phyloP scores from a whole-genome alignment of 805 yeast species.

The Candida ponderosae region DNA sequence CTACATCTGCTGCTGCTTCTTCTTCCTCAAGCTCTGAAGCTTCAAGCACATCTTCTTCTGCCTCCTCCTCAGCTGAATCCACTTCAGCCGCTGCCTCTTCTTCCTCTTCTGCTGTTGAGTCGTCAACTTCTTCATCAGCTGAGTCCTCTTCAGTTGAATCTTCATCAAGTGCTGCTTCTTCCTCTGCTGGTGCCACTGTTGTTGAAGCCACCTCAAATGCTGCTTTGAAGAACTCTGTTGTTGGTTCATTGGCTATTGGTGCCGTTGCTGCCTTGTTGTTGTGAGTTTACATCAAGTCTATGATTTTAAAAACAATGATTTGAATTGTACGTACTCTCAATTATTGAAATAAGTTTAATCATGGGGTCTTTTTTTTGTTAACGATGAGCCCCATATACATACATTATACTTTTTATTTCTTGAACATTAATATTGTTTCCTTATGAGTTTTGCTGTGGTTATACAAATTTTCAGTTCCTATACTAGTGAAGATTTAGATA shows the following conservation, averaged over 20 bases:
- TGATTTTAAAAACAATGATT: too few species aligned
- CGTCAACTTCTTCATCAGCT: not conserved
- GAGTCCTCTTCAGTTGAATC: not conserved
- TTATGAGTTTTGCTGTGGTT: too few species aligned
- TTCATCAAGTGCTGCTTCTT: not conserved
- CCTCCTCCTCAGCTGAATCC: not conserved
- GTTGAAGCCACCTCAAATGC: not conserved
- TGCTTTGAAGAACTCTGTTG: not conserved
- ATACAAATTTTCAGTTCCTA: too few species aligned
- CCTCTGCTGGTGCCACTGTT: not conserved
- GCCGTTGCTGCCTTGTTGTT: not conserved
- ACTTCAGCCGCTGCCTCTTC: not conserved
- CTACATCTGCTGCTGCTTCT: too few species aligned
- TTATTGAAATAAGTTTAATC: too few species aligned
- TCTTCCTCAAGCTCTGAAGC: slow-evolving; percentile 36
- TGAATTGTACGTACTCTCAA: too few species aligned
- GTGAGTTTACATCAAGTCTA: too few species aligned
- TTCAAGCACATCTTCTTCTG: not conserved
- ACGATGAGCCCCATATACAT: too few species aligned
- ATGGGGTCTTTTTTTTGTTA: too few species aligned
- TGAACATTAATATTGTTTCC: too few species aligned
- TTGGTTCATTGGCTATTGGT: not conserved
- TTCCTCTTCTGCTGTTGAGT: not conserved
- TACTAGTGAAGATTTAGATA: too few species aligned
- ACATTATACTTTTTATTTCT: too few species aligned